These are phyloP conservation scores for Ilyonectria mors-panacis DNA, from an alignment of 2,329 filamentous ascomycete species.

Conservation along the genomic window DNA sequence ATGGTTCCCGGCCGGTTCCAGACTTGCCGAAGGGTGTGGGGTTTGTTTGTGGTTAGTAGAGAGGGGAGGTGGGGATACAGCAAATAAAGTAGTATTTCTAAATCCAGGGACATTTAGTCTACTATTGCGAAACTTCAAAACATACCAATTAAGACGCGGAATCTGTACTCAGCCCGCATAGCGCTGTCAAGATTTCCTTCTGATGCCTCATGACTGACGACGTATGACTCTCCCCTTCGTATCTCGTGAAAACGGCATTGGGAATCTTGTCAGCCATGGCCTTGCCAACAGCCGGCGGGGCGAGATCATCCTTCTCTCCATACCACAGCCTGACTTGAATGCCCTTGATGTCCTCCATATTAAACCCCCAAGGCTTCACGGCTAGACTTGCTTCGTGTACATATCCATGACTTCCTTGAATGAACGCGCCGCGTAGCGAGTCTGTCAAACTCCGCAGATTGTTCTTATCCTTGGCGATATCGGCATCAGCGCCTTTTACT, in stretches of 20 bases:
- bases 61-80: not conserved
- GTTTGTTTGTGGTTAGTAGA: not conserved
- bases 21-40: too few species aligned
- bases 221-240: conserved; percentile 11
- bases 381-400: not conserved
- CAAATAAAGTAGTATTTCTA: not conserved
- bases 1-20: too few species aligned
- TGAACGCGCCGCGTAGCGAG: not conserved
- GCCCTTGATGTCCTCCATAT: not conserved
- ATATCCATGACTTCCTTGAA: not conserved
- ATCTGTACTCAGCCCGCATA: not conserved
- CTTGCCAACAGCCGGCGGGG: not conserved
- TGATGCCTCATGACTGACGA: not conserved
- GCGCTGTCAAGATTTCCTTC: conserved; percentile 32
- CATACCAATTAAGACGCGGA: not conserved
- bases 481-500: not conserved
- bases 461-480: not conserved
- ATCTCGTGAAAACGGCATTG: conserved; percentile 61
- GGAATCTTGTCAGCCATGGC: conserved; percentile 54
- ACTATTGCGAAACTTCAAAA: too few species aligned
- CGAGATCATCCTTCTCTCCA: not conserved
- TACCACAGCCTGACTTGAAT: not conserved
- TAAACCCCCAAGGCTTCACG: not conserved
- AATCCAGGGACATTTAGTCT: too few species aligned
- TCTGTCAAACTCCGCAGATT: not conserved